Conservation (phyloP, 768 basidiomycete genomes). For the Auriscalpium orientale region DNA sequence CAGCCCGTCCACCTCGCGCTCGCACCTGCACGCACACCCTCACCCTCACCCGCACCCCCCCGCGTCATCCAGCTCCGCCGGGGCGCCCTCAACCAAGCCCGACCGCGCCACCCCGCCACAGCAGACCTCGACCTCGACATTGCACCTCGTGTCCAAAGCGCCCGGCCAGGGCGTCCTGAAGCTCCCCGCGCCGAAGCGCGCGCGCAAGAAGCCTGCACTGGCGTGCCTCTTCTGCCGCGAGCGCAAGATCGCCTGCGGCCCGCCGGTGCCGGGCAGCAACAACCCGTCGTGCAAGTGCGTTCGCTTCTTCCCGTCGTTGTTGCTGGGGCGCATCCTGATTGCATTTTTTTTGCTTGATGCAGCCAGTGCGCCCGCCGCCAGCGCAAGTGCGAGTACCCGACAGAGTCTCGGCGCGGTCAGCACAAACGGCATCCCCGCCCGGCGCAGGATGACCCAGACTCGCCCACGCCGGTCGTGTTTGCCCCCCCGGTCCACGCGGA, state of each 20-base stretch:
- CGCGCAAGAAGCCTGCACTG: conserved; percentile 18
- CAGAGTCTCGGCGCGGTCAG: conserved; percentile 15
- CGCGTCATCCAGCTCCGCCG: no score
- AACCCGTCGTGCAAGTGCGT: conserved; percentile 16
- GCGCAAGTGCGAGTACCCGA: conserved; percentile 16
- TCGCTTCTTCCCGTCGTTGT: neutral
- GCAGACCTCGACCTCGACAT: neutral
- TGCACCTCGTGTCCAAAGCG: neutral
- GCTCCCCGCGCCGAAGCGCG: conserved; percentile 7
- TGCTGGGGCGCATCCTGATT: neutral
- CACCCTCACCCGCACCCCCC: no score
- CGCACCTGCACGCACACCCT: no score
- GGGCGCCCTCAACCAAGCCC: no score
- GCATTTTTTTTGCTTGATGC: neutral
- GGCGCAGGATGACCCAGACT: conserved; percentile 7
- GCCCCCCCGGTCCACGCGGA: neutral
- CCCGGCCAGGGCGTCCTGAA: conserved; percentile 12
- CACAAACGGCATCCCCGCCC: conserved; percentile 12
- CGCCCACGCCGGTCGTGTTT: neutral
- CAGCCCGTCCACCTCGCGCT: no score
- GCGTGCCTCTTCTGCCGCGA: conserved; percentile 36
- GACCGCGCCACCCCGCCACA: no score
- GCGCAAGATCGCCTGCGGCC: conserved; percentile 34
- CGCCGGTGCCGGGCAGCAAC: conserved; percentile 11
- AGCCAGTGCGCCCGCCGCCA: conserved; percentile 16